Evolutionary conservation across 345 rosid genomes (phyloP), one percentile per base, ranked within the genome.

Genomic region (Corymbia maculata): DNA sequence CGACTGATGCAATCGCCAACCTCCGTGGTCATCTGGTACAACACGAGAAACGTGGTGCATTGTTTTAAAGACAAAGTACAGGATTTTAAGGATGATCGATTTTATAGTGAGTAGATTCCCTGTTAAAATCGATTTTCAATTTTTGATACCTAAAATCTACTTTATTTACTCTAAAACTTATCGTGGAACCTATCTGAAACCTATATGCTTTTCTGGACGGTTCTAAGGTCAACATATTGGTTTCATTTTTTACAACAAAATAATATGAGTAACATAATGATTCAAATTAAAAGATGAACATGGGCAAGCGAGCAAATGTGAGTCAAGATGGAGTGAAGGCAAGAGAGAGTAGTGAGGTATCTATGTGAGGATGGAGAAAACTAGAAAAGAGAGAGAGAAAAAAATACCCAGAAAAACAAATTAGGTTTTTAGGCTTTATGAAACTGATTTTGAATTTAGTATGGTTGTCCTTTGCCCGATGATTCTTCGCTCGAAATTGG

Each of bases 401-500:
- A 21, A 55, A 1, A 55, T 55, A 26, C 61, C 22, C n/a, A n/a
- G n/a, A 22, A 55, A 55, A 53, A 45, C 5, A 19, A 19, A 49
- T 49, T 49, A 55, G 28, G 5, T 55, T 55, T 55, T 8, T 55
- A 55, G 61, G 61, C 28, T 8, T 55, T 55, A 21, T 0, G 28
- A 22, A 55, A 22, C 1, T 0, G 11, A 0, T 55, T 55, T 28
- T 12, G 22, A 55, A 8, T 55, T 55, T 11, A 12, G 61, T 55
- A 2, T 21, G 1, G 5, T 55, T 0, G 5, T 55, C 61, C 5
- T 55, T 21, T 55, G 28, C 22, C 0, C 1, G 28, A 2, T 55
- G 28, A 0, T 55, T 22, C 28, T 52, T 52, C 0, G 16, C 55
- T 1, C 1, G 0, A 0, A 52, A 52, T 52, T 2, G 0, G 0